These are phyloP conservation scores for Xerocomus amazonicus DNA, from an alignment of 1,284 basidiomycete species.

Conservation along the genomic window DNA sequence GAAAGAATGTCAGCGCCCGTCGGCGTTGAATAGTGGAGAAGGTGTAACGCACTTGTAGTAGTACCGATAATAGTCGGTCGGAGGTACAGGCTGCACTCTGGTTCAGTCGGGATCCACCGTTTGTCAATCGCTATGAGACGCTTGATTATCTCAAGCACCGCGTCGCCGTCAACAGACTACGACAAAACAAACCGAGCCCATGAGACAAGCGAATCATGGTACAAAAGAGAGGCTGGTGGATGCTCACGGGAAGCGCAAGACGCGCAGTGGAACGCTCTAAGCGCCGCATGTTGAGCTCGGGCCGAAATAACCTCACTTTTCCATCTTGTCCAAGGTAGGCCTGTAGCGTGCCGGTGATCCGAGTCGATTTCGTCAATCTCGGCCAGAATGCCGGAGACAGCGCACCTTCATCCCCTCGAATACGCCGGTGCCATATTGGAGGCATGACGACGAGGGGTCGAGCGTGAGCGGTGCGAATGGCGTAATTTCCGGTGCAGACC, in stretches of 20 bases:
- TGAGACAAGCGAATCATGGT: background rate
- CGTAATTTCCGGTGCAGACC: slow-evolving; percentile 79
- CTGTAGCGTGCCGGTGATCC: slow-evolving; percentile 30
- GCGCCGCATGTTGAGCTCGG: slow-evolving; percentile 78
- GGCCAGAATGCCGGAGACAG: too few relatives aligned
- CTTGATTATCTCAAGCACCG: slow-evolving; percentile 67
- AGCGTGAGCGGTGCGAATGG: slow-evolving; percentile 70
- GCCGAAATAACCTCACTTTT: slow-evolving; percentile 69
- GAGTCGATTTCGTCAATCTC: background rate
- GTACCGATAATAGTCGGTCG: slow-evolving; percentile 85
- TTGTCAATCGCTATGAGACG: slow-evolving; percentile 64
- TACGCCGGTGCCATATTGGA: slow-evolving; percentile 74
- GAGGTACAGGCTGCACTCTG: slow-evolving; percentile 76
- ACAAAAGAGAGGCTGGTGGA: too few relatives aligned
- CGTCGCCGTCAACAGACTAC: slow-evolving; percentile 61
- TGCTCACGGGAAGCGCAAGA: slow-evolving; percentile 61
- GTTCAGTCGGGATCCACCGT: slow-evolving; percentile 69
- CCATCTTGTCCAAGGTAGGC: slow-evolving; percentile 72
- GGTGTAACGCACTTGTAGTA: too few relatives aligned
- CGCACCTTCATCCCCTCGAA: slow-evolving; percentile 87
- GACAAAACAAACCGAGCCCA: background rate
- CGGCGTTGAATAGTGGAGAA: too few relatives aligned
- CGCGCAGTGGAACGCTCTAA: slow-evolving; percentile 59
- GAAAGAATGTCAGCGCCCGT: too few relatives aligned
- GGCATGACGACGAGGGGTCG: slow-evolving; percentile 71